These are phyloP conservation scores for Cantharellus anzutake DNA, from an alignment of 768 basidiomycete species.

Conservation along the genomic window DNA sequence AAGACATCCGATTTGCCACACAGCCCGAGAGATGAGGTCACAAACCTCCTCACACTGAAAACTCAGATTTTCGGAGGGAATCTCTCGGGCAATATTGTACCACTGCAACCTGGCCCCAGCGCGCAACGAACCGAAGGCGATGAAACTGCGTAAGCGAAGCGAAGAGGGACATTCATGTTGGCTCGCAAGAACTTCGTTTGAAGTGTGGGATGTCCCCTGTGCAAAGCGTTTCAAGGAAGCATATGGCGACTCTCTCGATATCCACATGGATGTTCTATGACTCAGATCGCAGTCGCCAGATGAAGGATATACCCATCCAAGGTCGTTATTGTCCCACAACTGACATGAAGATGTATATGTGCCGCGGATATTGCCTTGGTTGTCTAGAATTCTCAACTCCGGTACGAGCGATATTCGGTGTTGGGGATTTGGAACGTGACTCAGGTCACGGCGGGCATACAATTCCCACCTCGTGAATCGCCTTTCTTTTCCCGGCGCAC, in stretches of 20 bases:
- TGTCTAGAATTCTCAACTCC: not conserved
- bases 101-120: slow-evolving; percentile 28
- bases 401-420: no score
- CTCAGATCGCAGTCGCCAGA: no score
- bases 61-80: slow-evolving; percentile 21
- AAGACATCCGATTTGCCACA: slow-evolving; percentile 24
- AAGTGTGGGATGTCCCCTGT: slow-evolving; percentile 15
- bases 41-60: slow-evolving; percentile 25
- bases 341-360: no score
- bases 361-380: not conserved
- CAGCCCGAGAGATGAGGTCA: slow-evolving; percentile 25
- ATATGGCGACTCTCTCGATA: no score
- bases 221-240: no score
- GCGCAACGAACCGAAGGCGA: slow-evolving; percentile 27
- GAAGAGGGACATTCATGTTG: slow-evolving; percentile 25
- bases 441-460: no score
- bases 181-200: slow-evolving; percentile 24
- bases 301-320: slow-evolving; percentile 7
- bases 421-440: no score
- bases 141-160: slow-evolving; percentile 27
- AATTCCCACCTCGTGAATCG: no score
- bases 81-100: slow-evolving; percentile 30
- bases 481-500: not conserved
- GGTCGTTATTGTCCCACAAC: slow-evolving; percentile 16
- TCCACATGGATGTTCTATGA: no score